Evolutionary conservation across 495 filamentous ascomycete genomes (phyloP), one percentile per base, ranked within the genome.

Genomic region (Oleoguttula mirabilis): DNA sequence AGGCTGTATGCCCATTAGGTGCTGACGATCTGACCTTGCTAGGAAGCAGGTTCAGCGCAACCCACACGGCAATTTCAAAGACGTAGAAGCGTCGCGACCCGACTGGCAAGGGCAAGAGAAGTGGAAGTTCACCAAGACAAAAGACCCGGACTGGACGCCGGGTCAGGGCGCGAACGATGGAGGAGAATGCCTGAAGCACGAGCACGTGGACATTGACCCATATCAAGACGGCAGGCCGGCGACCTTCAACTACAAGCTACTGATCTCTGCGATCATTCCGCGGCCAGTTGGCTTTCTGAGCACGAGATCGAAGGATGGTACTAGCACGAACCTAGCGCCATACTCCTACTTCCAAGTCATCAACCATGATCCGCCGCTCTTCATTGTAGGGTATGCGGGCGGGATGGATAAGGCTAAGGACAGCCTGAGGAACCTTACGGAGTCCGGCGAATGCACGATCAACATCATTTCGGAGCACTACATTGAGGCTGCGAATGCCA

Each of bases 291-390:
- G 75, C 8, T 74, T 80, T 23, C 60, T 79, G 28, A 72, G 69
- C 47, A 81, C 76, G n/a, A 60, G 64, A 22, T 71, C 66, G 8
- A 65, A 67, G 43, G 75, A 79, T 55, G 77, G 73, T 42, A 61
- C 34, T 19, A 66, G 68, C 47, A 69, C 68, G 3, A 96, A 96
- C 61, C 70, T 96, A 4, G 82, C 88, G 1, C 88, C 87, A 0
- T 94, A 88, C 66, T 79, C 72, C 48, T 94, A 90, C 65, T 80
- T 84, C 47, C 73, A 84, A 45, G 56, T 95, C 8, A 71, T 94
- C 50, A 77, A 78, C 54, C 84, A 92, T 56, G 88, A 95, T 58
- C 88, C 90, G 2, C 90, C 90, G 0, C 66, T 94, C 21, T 92
- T 96, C 63, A 68, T 70, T n/a, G 63, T 95, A 14, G 85, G 90